Evolutionary conservation across 139 green algal species (phyloP).

Genomic region (Haematococcus lacustris): DNA sequence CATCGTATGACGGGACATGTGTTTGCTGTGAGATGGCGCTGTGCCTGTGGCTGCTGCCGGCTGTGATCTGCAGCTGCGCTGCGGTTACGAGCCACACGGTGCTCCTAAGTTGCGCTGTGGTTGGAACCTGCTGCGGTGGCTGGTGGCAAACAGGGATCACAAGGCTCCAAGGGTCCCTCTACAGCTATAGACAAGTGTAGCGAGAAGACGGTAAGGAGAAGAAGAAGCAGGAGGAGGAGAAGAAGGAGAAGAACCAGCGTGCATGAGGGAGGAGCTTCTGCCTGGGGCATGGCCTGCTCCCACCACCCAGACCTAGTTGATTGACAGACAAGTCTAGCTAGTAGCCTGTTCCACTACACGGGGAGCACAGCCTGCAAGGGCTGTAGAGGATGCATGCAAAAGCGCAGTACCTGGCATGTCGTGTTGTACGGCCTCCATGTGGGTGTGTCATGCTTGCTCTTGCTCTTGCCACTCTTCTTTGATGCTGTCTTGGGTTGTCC

Average conservation of each 20-base stretch:
- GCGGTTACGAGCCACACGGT: too few species aligned
- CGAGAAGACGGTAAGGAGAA: too few species aligned
- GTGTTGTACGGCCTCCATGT: slow-evolving; percentile 21
- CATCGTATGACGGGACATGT: too few species aligned
- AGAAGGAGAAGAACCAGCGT: neutral
- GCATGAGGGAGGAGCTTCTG: neutral
- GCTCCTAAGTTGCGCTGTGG: too few species aligned
- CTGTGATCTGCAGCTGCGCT: too few species aligned
- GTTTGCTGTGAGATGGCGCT: too few species aligned
- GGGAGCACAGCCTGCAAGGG: neutral
- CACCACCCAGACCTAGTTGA: neutral
- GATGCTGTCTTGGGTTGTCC: neutral
- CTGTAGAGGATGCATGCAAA: neutral
- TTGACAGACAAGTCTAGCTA: neutral
- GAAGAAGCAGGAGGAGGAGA: neutral
- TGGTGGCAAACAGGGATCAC: too few species aligned
- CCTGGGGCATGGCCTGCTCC: neutral
- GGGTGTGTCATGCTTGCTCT: slow-evolving; percentile 1
- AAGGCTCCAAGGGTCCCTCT: too few species aligned
- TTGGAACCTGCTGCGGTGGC: too few species aligned
- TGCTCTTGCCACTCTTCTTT: slow-evolving; percentile 7
- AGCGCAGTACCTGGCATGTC: slow-evolving; percentile 6
- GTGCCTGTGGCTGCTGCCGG: too few species aligned
- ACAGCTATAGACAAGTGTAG: too few species aligned
- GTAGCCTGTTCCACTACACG: neutral